Conservation (phyloP, 163 green algal species). For the Chlamydomonas reinhardtii region DNA sequence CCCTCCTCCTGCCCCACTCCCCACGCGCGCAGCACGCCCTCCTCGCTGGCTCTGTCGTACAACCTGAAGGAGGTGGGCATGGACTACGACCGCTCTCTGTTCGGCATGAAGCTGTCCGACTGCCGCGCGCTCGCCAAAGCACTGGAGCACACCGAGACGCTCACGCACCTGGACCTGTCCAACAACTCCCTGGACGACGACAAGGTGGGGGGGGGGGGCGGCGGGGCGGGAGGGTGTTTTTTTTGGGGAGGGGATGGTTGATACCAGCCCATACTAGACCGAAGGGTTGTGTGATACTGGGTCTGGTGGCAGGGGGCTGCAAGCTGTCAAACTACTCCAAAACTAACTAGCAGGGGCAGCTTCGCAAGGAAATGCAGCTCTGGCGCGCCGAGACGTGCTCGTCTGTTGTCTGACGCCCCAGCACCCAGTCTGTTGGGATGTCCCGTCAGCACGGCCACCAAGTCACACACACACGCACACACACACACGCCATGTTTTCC, state of each 20-base stretch:
- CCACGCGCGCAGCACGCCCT: slow-evolving; percentile 68
- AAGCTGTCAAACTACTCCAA: no score
- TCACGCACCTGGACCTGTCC: slow-evolving; percentile 79
- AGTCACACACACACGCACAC: no score
- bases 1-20: no score
- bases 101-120: slow-evolving; percentile 87
- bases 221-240: background rate
- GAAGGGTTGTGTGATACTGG: no score
- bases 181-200: slow-evolving; percentile 85
- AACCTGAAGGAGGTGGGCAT: slow-evolving; percentile 80
- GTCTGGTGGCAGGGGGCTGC: no score
- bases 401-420: no score
- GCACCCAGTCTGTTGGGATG: no score
- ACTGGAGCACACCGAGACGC: slow-evolving; percentile 69
- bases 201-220: slow-evolving; percentile 50
- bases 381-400: no score
- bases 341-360: no score
- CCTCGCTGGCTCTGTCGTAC: slow-evolving; percentile 72
- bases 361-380: no score
- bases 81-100: slow-evolving; percentile 83
- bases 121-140: slow-evolving; percentile 70
- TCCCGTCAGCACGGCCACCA: no score
- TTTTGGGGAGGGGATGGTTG: background rate
- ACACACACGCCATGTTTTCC: no score
- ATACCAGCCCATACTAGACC: background rate